Percentiles rank a stretch among this genome's conserved stretches.
Conservation (phyloP, 2,329 filamentous ascomycete species). For the Rutstroemia sp. region DNA sequence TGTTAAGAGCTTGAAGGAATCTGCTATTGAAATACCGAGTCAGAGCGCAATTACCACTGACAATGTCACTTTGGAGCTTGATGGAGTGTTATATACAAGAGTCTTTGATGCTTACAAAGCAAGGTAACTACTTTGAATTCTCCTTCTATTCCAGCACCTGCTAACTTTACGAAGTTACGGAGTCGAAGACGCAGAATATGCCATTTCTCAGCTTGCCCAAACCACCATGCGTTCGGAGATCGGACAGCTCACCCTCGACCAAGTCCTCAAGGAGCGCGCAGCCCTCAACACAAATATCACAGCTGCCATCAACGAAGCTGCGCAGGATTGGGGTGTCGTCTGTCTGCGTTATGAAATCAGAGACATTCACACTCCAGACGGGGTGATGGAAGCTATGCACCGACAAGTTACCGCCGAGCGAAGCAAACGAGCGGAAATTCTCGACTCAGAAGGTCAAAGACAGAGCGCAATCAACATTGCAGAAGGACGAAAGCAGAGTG, state of each 20-base stretch:
- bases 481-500: conserved; percentile 93
- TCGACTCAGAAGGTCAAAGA: conserved; percentile 93
- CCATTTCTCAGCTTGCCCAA: conserved; percentile 94
- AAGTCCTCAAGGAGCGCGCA: conserved; percentile 94
- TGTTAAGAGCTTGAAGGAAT: conserved; percentile 95
- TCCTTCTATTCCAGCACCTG: neutral
- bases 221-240: conserved; percentile 99
- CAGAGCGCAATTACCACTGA: conserved; percentile 98
- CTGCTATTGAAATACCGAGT: conserved; percentile 91
- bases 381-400: conserved; percentile 96
- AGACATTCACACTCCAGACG: conserved; percentile 91
- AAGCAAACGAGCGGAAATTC: conserved; percentile 93
- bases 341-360: conserved; percentile 97
- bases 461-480: conserved; percentile 99
- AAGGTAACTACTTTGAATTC: conserved; percentile 47
- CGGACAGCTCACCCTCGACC: conserved; percentile 89
- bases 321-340: conserved; percentile 92
- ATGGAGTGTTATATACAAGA: conserved; percentile 90
- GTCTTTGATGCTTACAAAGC: conserved; percentile 99
- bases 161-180: conserved; percentile 60
- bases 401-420: conserved; percentile 95
- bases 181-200: conserved; percentile 97
- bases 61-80: conserved; percentile 93
- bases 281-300: conserved; percentile 97
- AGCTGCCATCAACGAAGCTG: conserved; percentile 96